Percentiles rank a stretch among this genome's conserved stretches.
Evolutionary conservation across 1,284 basidiomycete species (phyloP).

Genomic region (Athelia psychrophila): DNA sequence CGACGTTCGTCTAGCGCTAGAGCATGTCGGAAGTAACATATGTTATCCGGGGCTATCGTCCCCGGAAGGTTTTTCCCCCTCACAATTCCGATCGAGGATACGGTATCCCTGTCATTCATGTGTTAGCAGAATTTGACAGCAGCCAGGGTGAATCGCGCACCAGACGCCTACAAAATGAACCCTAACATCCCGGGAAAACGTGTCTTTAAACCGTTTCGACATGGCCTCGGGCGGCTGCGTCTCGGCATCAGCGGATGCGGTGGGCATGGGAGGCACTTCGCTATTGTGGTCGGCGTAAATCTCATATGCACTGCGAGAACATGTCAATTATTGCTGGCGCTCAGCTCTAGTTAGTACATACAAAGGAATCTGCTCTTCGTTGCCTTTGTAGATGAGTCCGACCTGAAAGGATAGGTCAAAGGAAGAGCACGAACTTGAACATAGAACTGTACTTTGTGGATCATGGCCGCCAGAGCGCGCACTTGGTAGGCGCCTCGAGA

Average conservation of each 20-base stretch:
- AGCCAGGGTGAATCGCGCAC: conserved; percentile 17
- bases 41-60: conserved; percentile 13
- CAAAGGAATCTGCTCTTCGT: conserved; percentile 34
- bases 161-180: conserved; percentile 38
- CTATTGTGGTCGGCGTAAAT: conserved; percentile 16
- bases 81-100: conserved; percentile 22
- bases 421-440: neutral
- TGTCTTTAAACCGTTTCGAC: conserved; percentile 21
- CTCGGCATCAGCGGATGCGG: no score
- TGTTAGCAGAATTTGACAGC: neutral
- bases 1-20: conserved; percentile 33
- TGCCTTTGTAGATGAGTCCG: conserved; percentile 29
- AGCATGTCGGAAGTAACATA: conserved; percentile 26
- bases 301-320: conserved; percentile 26
- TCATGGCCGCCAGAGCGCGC: conserved; percentile 39
- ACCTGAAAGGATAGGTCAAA: conserved; percentile 17
- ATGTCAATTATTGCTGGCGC: neutral
- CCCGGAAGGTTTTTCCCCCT: conserved; percentile 16
- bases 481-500: conserved; percentile 46
- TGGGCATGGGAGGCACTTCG: neutral
- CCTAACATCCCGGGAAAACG: conserved; percentile 21
- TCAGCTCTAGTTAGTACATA: conserved; percentile 10
- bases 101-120: conserved; percentile 22
- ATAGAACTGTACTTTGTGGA: conserved; percentile 26
- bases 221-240: neutral